Evolutionary conservation across 371 early-diverging fungal genomes (phyloP).

Genomic region (Syncephalastrum sp.): DNA sequence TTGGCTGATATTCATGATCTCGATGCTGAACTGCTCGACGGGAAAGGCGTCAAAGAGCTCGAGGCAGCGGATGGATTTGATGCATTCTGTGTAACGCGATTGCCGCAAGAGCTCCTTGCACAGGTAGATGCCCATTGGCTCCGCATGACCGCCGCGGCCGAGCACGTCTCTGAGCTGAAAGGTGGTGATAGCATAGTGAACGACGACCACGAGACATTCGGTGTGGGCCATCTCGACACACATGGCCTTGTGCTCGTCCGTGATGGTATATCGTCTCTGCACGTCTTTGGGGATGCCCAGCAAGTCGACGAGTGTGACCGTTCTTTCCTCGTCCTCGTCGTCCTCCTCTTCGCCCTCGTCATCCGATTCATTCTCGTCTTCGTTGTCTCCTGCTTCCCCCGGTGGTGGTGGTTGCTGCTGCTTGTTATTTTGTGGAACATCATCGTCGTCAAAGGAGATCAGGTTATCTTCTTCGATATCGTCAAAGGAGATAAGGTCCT

Average conservation of each 20-base stretch:
- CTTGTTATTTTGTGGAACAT: background rate
- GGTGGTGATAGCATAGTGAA: slow-evolving; percentile 39
- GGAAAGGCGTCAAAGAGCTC: slow-evolving; percentile 29
- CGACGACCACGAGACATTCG: slow-evolving; percentile 24
- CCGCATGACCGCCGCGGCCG: slow-evolving; percentile 23
- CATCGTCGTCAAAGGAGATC: slow-evolving; percentile 25
- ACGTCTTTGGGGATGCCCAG: slow-evolving; percentile 21
- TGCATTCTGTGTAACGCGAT: slow-evolving; percentile 29
- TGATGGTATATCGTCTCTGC: slow-evolving; percentile 12
- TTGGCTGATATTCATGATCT: slow-evolving; percentile 16
- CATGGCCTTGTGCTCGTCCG: slow-evolving; percentile 21
- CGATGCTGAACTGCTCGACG: slow-evolving; percentile 18
- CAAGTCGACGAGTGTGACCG: slow-evolving; percentile 13
- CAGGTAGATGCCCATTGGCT: slow-evolving; percentile 30
- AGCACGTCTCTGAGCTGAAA: slow-evolving; percentile 21
- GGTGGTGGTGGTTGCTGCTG: background rate
- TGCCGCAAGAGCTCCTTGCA: slow-evolving; percentile 24
- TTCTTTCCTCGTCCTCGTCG: slow-evolving; percentile 9
- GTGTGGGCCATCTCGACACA: slow-evolving; percentile 21
- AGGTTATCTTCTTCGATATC: slow-evolving; percentile 22
- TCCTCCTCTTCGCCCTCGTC: slow-evolving; percentile 11
- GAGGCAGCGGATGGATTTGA: slow-evolving; percentile 29
- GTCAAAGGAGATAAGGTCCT: slow-evolving; percentile 34
- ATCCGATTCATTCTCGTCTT: slow-evolving; percentile 18
- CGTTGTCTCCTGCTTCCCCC: slow-evolving; percentile 4